Conservation (phyloP, 345 rosid genomes). For the Eucalyptus fibrosa region DNA sequence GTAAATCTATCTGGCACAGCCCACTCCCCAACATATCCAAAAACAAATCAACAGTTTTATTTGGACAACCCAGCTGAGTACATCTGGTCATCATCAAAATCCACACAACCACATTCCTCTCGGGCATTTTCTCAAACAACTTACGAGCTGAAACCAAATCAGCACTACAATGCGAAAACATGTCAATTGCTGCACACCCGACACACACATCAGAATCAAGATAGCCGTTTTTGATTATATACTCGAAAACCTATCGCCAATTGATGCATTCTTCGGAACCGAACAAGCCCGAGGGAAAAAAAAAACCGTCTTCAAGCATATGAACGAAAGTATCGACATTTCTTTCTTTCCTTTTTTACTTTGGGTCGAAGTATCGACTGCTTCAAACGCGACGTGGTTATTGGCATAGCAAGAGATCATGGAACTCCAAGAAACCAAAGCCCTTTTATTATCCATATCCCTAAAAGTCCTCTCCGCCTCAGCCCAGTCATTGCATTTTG, state of each 20-base stretch:
- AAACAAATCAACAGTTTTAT: too few relatives aligned
- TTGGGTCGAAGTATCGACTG: neutral
- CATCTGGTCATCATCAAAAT: too few relatives aligned
- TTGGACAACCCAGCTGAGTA: too few relatives aligned
- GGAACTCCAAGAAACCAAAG: neutral
- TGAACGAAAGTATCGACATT: neutral
- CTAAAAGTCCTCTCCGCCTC: neutral
- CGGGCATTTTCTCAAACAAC: too few relatives aligned
- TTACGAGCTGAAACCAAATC: too few relatives aligned
- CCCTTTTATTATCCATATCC: neutral
- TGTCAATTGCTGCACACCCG: too few relatives aligned
- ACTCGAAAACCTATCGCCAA: neutral
- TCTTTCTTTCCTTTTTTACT: too few relatives aligned
- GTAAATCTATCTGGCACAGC: constrained; percentile 48
- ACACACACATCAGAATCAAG: too few relatives aligned
- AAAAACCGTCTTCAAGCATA: neutral
- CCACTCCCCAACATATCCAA: too few relatives aligned
- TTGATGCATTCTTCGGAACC: neutral
- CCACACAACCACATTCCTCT: too few relatives aligned
- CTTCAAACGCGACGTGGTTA: neutral
- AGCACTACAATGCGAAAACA: too few relatives aligned
- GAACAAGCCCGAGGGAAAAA: constrained; percentile 29
- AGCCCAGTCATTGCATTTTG: neutral
- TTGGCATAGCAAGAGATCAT: neutral
- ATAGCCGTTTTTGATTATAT: too few relatives aligned